Evolutionary conservation across 441 rosid genomes (phyloP), one percentile per base, ranked within the genome.

Genomic region (Mallotus japonicus): DNA sequence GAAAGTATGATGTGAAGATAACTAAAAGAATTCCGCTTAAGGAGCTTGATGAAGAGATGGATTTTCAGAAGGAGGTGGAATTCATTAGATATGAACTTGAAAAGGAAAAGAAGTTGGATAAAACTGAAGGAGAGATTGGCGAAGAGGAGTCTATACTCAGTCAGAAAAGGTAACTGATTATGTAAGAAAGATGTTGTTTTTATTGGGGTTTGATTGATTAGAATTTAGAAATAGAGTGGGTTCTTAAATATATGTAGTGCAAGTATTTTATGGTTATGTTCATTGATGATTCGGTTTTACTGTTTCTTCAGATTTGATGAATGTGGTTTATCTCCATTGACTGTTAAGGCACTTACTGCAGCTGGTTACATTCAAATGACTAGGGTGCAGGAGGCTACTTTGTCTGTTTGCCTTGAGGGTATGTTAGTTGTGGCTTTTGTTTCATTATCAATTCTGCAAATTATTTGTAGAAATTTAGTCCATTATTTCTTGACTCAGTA

Each of bases 361-460:
- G 89, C 98, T 82, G 97, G 97, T 56, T 89, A 87, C 83, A 69
- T 85, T 79, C 90, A 83, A 73, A 93, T 90, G 97, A 96, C 97
- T 55, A 80, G 83, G 80, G 97, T 93, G 66, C 98, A 92, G 80
- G 94, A 90, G 77, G 96, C 97, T 17, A 85, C 98, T 6, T 85
- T 96, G 73, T 79, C 97, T 54, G 86, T 80, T 72, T 88, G 90
- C 77, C 85, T 89, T 54, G 92, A 89, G 64, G 99, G 99, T 92
- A 75, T 69, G 80, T 28, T 63, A 40, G 17, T 69, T 37, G 8
- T 47, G n/a, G 65, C 56, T 4, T 37, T 55, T 62, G 62, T 32
- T 72, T 50, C 62, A 54, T 68, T 24, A 64, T 58, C n/a, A 17
- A 62, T 67, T 16, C 50, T 37, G 46, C 32, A 20, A 5, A 12